A percentile compares a stretch with the other conserved stretches of the same genome.
Evolutionary conservation across 805 yeast species (phyloP).

Genomic region (Candida loeiensis): DNA sequence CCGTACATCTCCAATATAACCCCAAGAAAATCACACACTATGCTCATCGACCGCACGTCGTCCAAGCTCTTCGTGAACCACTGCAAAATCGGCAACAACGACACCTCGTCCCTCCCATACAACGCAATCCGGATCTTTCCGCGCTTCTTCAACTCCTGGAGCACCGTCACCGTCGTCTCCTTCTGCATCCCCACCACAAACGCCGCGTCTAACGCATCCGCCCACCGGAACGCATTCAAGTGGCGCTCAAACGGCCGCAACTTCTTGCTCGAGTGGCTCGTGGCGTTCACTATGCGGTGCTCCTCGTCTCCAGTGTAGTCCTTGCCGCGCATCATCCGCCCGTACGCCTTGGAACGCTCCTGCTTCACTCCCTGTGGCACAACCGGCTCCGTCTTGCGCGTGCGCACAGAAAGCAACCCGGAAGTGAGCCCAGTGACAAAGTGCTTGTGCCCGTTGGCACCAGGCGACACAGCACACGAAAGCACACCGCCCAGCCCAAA

Average conservation of each 20-base stretch:
- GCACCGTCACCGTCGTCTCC: conserved; percentile 76
- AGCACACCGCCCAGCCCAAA: conserved; percentile 86
- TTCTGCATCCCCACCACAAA: conserved; percentile 73
- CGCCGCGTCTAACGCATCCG: conserved; percentile 88
- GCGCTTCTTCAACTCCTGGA: conserved; percentile 80
- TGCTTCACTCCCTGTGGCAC: conserved; percentile 49
- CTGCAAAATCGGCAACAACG: conserved; percentile 77
- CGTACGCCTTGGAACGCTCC: conserved; percentile 59
- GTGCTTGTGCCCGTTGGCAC: conserved; percentile 59
- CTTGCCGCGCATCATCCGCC: conserved; percentile 83
- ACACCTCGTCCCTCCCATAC: conserved; percentile 77
- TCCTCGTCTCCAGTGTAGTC: conserved; percentile 91
- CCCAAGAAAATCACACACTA: conserved; percentile 65
- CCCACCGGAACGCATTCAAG: conserved; percentile 85
- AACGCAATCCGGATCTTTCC: conserved; percentile 86
- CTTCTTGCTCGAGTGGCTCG: conserved; percentile 52
- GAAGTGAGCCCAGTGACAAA: conserved; percentile 85
- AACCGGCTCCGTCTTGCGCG: conserved; percentile 68
- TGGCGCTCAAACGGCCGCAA: conserved; percentile 79
- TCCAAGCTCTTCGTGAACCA: conserved; percentile 79
- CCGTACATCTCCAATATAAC: conserved; percentile 74
- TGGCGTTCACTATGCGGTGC: conserved; percentile 62
- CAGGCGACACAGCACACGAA: conserved; percentile 86
- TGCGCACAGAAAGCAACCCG: conserved; percentile 84
- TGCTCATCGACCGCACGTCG: conserved; percentile 67